These are phyloP conservation scores for Exophiala sp. DNA, from an alignment of 2,329 filamentous ascomycete species.

Conservation along the genomic window DNA sequence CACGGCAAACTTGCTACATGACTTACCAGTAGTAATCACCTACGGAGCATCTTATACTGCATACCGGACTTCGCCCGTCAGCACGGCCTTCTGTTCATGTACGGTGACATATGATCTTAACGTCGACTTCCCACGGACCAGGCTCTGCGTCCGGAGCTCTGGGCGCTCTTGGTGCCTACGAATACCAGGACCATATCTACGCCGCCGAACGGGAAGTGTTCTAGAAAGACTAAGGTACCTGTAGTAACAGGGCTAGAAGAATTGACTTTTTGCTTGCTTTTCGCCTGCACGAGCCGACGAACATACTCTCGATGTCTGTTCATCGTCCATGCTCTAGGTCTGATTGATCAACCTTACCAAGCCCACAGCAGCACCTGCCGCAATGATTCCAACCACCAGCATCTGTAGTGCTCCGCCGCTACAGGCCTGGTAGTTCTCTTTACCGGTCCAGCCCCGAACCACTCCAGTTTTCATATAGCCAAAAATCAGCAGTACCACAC, in stretches of 20 bases:
- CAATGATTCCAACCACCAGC: slow-evolving; percentile 60
- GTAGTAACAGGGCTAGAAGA: not conserved
- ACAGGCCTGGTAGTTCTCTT: slow-evolving; percentile 50
- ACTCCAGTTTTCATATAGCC: slow-evolving; percentile 51
- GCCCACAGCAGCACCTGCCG: slow-evolving; percentile 63
- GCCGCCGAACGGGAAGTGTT: not conserved
- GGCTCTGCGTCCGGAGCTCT: too few relatives aligned
- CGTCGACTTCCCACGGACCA: too few relatives aligned
- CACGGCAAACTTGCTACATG: too few relatives aligned
- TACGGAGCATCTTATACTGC: too few relatives aligned
- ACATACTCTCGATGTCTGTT: not conserved
- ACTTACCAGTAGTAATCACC: too few relatives aligned
- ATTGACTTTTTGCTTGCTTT: not conserved
- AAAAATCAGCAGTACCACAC: slow-evolving; percentile 48
- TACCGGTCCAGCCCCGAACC: slow-evolving; percentile 43
- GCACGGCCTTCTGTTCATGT: too few relatives aligned
- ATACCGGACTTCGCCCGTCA: too few relatives aligned
- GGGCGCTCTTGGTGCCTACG: too few relatives aligned
- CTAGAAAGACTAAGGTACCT: not conserved
- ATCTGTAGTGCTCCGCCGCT: slow-evolving; percentile 62
- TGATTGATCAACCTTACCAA: slow-evolving; percentile 36
- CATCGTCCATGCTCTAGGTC: slow-evolving; percentile 2
- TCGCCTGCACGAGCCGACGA: too few relatives aligned
- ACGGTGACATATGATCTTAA: too few relatives aligned
- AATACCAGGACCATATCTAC: not conserved